phyloP scores from a whole-genome alignment of 352 stramenopile genomes.

The Globisporangium camurandrum region DNA sequence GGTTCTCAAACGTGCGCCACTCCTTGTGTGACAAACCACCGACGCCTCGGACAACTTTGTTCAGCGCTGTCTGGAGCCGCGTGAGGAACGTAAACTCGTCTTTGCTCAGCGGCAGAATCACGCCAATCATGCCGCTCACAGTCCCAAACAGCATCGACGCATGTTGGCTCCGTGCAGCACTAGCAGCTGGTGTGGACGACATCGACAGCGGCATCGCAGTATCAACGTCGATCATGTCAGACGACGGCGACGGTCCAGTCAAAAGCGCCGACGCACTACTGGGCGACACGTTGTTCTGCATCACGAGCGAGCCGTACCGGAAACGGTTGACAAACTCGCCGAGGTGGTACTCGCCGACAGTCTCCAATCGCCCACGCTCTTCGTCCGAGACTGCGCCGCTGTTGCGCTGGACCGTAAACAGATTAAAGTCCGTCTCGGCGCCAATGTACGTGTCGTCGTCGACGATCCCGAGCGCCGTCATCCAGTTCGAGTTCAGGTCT shows the following conservation, averaged over 20 bases:
- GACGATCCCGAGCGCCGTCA: conserved; percentile 91
- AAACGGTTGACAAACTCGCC: conserved; percentile 97
- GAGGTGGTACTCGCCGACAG: conserved; percentile 91
- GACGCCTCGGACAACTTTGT: conserved; percentile 85
- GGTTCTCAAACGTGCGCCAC: conserved; percentile 91
- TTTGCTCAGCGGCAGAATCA: conserved; percentile 88
- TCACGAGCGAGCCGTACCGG: conserved; percentile 91
- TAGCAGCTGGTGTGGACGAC: conserved; percentile 1
- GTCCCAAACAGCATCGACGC: conserved; percentile 91
- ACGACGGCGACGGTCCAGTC: conserved; percentile 4
- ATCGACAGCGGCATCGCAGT: conserved; percentile 7
- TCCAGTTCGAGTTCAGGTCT: conserved; percentile 96
- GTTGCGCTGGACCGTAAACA: conserved; percentile 93
- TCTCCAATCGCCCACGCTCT: conserved; percentile 89
- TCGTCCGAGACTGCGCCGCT: conserved; percentile 89
- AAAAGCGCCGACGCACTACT: background rate
- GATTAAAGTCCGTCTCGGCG: conserved; percentile 92
- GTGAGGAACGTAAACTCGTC: conserved; percentile 89
- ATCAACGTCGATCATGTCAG: conserved; percentile 51
- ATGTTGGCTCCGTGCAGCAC: conserved; percentile 4
- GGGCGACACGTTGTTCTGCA: conserved; percentile 92
- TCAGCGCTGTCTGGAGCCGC: conserved; percentile 87
- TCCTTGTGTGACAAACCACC: conserved; percentile 91
- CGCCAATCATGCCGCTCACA: conserved; percentile 94
- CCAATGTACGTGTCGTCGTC: conserved; percentile 95